Evolutionary conservation across 108 stramenopile genomes (phyloP).

Genomic region (Fragilaria crotonensis): DNA sequence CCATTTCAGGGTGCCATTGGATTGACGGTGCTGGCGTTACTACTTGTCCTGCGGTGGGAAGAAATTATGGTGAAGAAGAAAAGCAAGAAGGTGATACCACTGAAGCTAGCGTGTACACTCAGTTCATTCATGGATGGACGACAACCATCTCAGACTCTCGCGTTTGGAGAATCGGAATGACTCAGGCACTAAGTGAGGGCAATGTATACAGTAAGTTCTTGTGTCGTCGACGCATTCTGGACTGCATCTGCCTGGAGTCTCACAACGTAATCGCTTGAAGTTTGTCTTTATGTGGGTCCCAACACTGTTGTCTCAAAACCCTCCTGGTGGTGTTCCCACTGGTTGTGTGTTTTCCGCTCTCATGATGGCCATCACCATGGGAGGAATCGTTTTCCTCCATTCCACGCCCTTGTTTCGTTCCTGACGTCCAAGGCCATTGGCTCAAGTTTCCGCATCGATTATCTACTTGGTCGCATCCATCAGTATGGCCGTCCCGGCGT

Average conservation of each 20-base stretch:
- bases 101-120: slow-evolving; percentile 40
- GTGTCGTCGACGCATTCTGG: background rate
- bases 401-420: slow-evolving; percentile 34
- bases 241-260: too few species aligned
- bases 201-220: slow-evolving; percentile 73
- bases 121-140: slow-evolving; percentile 78
- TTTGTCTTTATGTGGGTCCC: slow-evolving; percentile 98
- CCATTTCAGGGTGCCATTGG: slow-evolving; percentile 96
- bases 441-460: slow-evolving; percentile 70
- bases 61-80: slow-evolving; percentile 93
- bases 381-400: slow-evolving; percentile 69
- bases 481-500: slow-evolving; percentile 82
- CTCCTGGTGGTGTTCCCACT: slow-evolving; percentile 83
- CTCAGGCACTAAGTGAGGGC: slow-evolving; percentile 91
- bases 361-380: slow-evolving; percentile 94
- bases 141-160: slow-evolving; percentile 59
- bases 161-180: slow-evolving; percentile 80
- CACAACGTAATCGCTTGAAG: too few species aligned
- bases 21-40: slow-evolving; percentile 74
- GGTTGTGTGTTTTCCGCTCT: slow-evolving; percentile 91
- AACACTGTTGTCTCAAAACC: slow-evolving; percentile 73
- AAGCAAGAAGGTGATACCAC: slow-evolving; percentile 30
- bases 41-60: slow-evolving; percentile 78
- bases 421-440: slow-evolving; percentile 36
- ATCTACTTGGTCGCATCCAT: slow-evolving; percentile 69